Conservation (phyloP, 2,329 filamentous ascomycete genomes). For the Fusarium marasasianum region DNA sequence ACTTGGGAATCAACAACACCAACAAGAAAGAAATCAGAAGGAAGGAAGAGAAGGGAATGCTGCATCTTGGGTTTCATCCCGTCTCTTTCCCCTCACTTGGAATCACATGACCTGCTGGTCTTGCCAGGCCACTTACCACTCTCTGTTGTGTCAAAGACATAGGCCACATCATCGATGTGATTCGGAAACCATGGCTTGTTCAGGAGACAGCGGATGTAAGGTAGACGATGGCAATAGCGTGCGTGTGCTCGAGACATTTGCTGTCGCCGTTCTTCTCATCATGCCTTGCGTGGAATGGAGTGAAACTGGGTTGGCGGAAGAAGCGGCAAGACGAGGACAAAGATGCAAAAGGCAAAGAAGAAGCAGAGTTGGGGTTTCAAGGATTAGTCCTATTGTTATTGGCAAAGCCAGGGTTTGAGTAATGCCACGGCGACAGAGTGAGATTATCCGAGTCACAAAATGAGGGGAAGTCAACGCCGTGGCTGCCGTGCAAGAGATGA, state of each 20-base stretch:
- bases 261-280: constrained; percentile 9
- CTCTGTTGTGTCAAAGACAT: constrained; percentile 26
- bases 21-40: constrained; percentile 11
- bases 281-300: constrained; percentile 15
- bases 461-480: constrained; percentile 37
- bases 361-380: neutral
- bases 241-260: neutral
- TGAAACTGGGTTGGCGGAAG: constrained; percentile 10
- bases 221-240: constrained; percentile 6
- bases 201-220: constrained; percentile 9
- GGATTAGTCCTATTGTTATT: neutral
- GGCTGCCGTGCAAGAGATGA: constrained; percentile 31
- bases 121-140: constrained; percentile 36
- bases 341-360: neutral
- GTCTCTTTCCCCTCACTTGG: constrained; percentile 45
- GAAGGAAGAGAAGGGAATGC: constrained; percentile 21
- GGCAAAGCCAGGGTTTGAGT: constrained; percentile 28
- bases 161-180: constrained; percentile 42
- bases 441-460: constrained; percentile 34
- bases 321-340: neutral
- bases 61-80: constrained; percentile 40
- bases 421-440: constrained; percentile 20
- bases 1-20: constrained; percentile 1
- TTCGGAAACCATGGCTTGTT: constrained; percentile 28
- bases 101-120: constrained; percentile 45